A percentile compares a stretch with the other conserved stretches of the same genome.
These are phyloP conservation scores for Candida labiduridarum DNA, from an alignment of 1,139 yeast species.

Conservation along the genomic window DNA sequence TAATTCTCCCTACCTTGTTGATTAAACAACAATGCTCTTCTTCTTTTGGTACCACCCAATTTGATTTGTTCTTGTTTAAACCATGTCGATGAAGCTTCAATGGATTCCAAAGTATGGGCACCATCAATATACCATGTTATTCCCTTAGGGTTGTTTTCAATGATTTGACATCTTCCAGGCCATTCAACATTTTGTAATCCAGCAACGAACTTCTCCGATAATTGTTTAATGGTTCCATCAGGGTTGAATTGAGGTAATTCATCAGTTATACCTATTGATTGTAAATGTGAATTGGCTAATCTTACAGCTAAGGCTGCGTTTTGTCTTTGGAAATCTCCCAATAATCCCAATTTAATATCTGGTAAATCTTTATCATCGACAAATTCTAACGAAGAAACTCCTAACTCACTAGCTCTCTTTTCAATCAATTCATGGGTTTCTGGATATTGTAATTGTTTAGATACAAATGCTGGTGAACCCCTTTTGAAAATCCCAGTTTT, in stretches of 20 bases:
- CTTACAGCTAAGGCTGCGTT: slow-evolving; percentile 90
- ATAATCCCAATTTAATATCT: slow-evolving; percentile 66
- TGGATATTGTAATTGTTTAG: slow-evolving; percentile 55
- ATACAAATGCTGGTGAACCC: slow-evolving; percentile 67
- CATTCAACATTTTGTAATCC: slow-evolving; percentile 77
- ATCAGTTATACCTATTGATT: slow-evolving; percentile 41
- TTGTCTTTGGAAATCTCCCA: slow-evolving; percentile 80
- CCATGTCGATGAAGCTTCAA: slow-evolving; percentile 82
- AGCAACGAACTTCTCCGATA: slow-evolving; percentile 57
- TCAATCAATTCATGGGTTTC: slow-evolving; percentile 54
- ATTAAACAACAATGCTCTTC: slow-evolving; percentile 70
- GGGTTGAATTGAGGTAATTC: slow-evolving; percentile 27
- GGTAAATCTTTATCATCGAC: slow-evolving; percentile 40
- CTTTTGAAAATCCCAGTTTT: slow-evolving; percentile 90
- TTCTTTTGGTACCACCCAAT: slow-evolving; percentile 19
- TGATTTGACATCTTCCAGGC: slow-evolving; percentile 94
- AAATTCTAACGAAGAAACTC: slow-evolving; percentile 52
- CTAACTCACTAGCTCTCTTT: slow-evolving; percentile 66
- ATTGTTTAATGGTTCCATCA: slow-evolving; percentile 24
- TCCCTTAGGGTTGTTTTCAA: slow-evolving; percentile 43
- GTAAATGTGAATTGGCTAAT: slow-evolving; percentile 67
- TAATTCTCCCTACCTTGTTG: slow-evolving; percentile 92
- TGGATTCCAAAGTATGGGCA: slow-evolving; percentile 91
- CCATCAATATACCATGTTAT: slow-evolving; percentile 89
- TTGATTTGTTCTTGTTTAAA: slow-evolving; percentile 40